Conservation (phyloP, 1,284 basidiomycete species). For the Apiotrichum gamsii region DNA sequence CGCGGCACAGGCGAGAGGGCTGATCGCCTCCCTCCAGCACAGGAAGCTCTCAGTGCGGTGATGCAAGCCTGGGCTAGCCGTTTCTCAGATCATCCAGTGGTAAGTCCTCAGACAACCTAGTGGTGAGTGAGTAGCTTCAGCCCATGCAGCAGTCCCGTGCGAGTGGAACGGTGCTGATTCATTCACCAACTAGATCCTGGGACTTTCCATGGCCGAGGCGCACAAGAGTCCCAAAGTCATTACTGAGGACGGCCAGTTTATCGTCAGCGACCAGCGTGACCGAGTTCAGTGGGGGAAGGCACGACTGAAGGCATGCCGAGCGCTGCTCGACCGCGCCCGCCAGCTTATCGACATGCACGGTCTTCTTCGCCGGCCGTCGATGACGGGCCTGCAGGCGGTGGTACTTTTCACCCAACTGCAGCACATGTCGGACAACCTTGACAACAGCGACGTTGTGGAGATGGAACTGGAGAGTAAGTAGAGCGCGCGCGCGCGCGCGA, state of each 20-base stretch:
- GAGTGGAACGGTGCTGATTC: no score
- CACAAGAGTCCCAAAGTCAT: conserved; percentile 19
- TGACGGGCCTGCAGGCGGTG: conserved; percentile 33
- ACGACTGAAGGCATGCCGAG: conserved; percentile 24
- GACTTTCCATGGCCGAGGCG: conserved; percentile 14
- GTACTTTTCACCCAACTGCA: conserved; percentile 26
- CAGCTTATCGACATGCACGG: conserved; percentile 29
- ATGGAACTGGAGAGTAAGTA: conserved; percentile 29
- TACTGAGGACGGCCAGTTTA: conserved; percentile 5
- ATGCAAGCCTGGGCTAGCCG: conserved; percentile 40
- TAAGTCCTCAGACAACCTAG: conserved; percentile 7
- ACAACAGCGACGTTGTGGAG: conserved; percentile 4
- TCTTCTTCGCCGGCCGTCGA: conserved; percentile 23
- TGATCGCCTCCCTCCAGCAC: conserved; percentile 29
- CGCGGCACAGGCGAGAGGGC: conserved; percentile 30
- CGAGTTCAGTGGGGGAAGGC: conserved; percentile 32
- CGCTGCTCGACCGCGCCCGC: conserved; percentile 26
- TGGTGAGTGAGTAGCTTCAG: no score
- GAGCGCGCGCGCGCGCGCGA: no score
- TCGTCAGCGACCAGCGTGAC: conserved; percentile 8
- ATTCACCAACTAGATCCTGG: conserved; percentile 25
- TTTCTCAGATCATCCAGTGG: conserved; percentile 38
- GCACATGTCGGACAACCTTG: conserved; percentile 23
- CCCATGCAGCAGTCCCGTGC: no score
- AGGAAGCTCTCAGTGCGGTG: conserved; percentile 34